Percentiles rank a stretch among this genome's conserved stretches.
These are phyloP conservation scores for Monosporascus sp. DNA, from an alignment of 2,329 filamentous ascomycete species.

Conservation along the genomic window DNA sequence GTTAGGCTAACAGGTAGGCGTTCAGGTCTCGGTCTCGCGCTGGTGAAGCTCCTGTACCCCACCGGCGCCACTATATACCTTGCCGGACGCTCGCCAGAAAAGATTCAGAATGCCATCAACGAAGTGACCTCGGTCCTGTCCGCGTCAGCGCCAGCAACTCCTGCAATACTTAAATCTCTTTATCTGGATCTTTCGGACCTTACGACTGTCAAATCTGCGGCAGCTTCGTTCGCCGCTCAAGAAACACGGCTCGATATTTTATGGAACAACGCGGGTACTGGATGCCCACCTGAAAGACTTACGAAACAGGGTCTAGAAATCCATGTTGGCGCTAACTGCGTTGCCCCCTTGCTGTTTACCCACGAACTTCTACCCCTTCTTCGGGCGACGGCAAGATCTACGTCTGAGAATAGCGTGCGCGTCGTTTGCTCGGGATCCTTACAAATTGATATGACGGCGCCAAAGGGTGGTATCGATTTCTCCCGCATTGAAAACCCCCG, in stretches of 20 bases:
- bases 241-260: background rate
- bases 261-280: background rate
- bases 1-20: background rate
- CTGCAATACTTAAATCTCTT: background rate
- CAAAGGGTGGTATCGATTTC: background rate
- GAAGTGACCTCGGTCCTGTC: background rate
- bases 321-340: slow-evolving; percentile 1
- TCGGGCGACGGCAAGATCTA: background rate
- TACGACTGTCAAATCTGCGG: background rate
- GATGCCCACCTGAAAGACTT: background rate
- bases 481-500: no score
- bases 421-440: slow-evolving; percentile 4
- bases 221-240: background rate
- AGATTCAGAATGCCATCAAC: background rate
- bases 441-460: slow-evolving; percentile 1
- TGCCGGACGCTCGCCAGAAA: slow-evolving; percentile 1
- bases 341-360: slow-evolving; percentile 5
- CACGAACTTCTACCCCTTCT: background rate
- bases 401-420: slow-evolving; percentile 1
- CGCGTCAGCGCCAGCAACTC: background rate
- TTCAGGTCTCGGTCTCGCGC: slow-evolving; percentile 1
- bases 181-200: background rate
- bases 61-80: slow-evolving; percentile 6
- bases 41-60: slow-evolving; percentile 4
- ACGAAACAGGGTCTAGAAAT: background rate